Conservation (phyloP, 1,139 yeast genomes). For the Nakaseomyces bracarensis region DNA sequence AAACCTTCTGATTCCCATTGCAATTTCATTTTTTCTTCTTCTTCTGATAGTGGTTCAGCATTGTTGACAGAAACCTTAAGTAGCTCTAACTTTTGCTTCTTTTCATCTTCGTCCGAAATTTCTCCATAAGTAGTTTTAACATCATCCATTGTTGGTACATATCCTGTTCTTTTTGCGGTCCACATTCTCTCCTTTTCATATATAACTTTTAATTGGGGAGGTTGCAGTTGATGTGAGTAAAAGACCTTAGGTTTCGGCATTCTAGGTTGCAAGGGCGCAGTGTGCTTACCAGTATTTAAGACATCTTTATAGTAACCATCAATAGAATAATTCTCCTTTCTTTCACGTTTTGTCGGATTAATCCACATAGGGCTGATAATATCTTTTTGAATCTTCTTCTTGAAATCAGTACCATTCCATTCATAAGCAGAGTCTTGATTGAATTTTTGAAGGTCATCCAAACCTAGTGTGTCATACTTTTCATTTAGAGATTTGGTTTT, state of each 20-base stretch:
- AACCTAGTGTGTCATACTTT: constrained; percentile 74
- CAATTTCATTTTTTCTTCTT: constrained; percentile 51
- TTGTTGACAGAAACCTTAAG: constrained; percentile 57
- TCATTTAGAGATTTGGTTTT: constrained; percentile 70
- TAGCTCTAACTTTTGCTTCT: constrained; percentile 43
- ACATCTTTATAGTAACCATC: constrained; percentile 77
- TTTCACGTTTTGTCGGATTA: constrained; percentile 68
- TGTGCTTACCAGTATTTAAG: constrained; percentile 51
- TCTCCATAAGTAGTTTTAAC: constrained; percentile 36
- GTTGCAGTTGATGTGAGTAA: constrained; percentile 68
- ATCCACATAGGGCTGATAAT: constrained; percentile 45
- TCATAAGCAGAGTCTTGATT: constrained; percentile 59
- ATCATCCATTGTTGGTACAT: constrained; percentile 30
- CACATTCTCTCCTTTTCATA: constrained; percentile 56
- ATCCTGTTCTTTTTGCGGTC: constrained; percentile 31
- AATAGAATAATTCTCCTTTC: constrained; percentile 69
- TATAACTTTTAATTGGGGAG: constrained; percentile 51
- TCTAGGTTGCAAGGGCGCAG: constrained; percentile 54
- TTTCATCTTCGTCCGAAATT: constrained; percentile 32
- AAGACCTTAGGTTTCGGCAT: constrained; percentile 55
- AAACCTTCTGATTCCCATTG: constrained; percentile 51
- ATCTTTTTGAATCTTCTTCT: constrained; percentile 48
- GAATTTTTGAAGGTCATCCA: constrained; percentile 87
- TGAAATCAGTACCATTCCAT: constrained; percentile 79
- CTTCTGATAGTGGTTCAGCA: constrained; percentile 59